Base-by-base conservation (phyloP, 2,329 filamentous ascomycete genomes). In the Tolypocladium inflatum region DNA sequence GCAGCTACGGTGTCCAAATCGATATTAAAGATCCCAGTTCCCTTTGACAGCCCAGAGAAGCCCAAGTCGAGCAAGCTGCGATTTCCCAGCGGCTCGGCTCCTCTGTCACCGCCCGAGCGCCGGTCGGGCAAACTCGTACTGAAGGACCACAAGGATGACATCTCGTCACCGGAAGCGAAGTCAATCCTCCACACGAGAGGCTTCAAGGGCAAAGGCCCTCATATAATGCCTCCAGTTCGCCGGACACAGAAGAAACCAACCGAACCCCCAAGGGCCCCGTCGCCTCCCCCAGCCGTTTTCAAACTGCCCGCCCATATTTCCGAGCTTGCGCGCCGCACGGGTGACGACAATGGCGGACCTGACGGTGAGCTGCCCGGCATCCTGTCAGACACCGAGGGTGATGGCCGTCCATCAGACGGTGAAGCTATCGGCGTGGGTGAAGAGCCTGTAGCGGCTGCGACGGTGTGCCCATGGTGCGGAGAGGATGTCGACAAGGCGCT, bases 401-500 rank as follows among this genome's bases (percentile, higher is more conserved):
- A 45, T 35, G 50, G 52, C 35, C 37, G 35, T 11, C 21, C 56
- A 19, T 33, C 55, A 0, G 41, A 30, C n/a, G 15, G 33, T n/a
- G 13, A 43, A 15, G 55, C 58, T 23, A 55, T 53, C 19, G 58
- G 60, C 19, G 53, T 58, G 4, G 60, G 57, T 38, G 56, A 33
- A 9, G 41, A 41, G 2, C 35, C n/a, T 26, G 26, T 59, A 6
- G 57, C 55, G 17, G 53, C 57, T 11, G 63, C 56, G 11, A 66
- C 77, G 13, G 64, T 75, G 26, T 93, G 89, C 66, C 86, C 88
- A 1, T 82, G 90, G 74, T 93, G 89, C 68, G 78, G 82, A 17
- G 74, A 81, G 50, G 65, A 74, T 3, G 84, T 92, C 7, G 78
- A 85, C 56, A 71, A 74, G 11, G 72, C 73, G 0, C 71, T 83